Percentiles rank a stretch among this genome's conserved stretches.
These are phyloP conservation scores for Phytophthora meadii DNA, from an alignment of 352 stramenopile genomes.

Conservation along the genomic window DNA sequence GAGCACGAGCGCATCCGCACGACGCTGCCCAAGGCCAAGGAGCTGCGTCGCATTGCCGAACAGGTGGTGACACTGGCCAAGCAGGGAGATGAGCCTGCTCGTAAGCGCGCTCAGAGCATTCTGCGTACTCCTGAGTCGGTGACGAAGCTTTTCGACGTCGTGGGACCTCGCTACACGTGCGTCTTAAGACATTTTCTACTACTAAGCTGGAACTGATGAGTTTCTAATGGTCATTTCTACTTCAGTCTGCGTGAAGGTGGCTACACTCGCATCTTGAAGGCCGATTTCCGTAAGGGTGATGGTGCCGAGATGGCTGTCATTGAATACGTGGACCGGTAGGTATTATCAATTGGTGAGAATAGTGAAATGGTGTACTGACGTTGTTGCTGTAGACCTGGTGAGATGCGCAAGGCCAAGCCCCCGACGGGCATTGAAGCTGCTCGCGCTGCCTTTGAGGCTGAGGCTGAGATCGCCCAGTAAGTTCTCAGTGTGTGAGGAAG, in stretches of 20 bases:
- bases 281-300: constrained; percentile 92
- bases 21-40: constrained; percentile 97
- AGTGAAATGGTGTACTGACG: background rate
- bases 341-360: too few relatives aligned
- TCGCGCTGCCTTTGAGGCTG: constrained; percentile 52
- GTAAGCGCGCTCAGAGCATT: constrained; percentile 84
- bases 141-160: constrained; percentile 97
- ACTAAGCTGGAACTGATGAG: constrained; percentile 13
- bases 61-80: constrained; percentile 97
- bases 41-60: constrained; percentile 94
- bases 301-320: constrained; percentile 98
- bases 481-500: constrained; percentile 13
- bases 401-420: constrained; percentile 86
- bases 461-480: constrained; percentile 32
- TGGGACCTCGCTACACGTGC: constrained; percentile 95
- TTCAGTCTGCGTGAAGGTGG: constrained; percentile 81
- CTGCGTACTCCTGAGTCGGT: constrained; percentile 91
- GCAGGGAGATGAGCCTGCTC: constrained; percentile 83
- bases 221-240: background rate
- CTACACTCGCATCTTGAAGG: constrained; percentile 97
- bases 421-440: constrained; percentile 63
- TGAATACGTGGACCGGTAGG: constrained; percentile 97
- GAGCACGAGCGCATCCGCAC: constrained; percentile 98
- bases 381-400: constrained; percentile 58
- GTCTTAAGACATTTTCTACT: constrained; percentile 1